Evolutionary conservation across 331 rosid genomes (phyloP).

Genomic region (Rosa hybrid): DNA sequence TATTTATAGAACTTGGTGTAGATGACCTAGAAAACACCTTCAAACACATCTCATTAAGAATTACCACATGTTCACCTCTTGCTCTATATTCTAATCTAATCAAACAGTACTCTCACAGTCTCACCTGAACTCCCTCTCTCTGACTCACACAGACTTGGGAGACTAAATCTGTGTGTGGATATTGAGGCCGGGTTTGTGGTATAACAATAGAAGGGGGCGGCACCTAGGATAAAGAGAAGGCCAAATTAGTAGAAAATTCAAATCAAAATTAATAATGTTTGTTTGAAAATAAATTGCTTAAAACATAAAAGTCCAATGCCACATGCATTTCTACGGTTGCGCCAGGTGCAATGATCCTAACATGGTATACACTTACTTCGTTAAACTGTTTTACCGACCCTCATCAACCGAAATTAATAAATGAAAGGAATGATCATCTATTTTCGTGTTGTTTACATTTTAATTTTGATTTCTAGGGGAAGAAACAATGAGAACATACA

Average conservation of each 20-base stretch:
- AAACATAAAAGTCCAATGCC: conserved; percentile 39
- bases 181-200: conserved; percentile 30
- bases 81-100: conserved; percentile 1
- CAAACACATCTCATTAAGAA: conserved; percentile 21
- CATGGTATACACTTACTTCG: conserved; percentile 34
- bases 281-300: conserved; percentile 9
- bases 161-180: conserved; percentile 35
- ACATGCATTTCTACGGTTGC: conserved; percentile 47
- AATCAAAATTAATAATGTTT: background rate
- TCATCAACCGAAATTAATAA: conserved; percentile 37
- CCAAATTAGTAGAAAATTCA: conserved; percentile 3
- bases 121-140: background rate
- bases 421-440: background rate
- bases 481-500: conserved; percentile 13
- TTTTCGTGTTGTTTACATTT: background rate
- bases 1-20: background rate
- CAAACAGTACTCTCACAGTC: background rate
- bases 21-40: conserved; percentile 19
- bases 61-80: conserved; percentile 33
- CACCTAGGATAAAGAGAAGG: conserved; percentile 58
- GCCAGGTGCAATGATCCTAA: conserved; percentile 69
- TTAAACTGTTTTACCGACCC: conserved; percentile 38
- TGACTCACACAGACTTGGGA: conserved; percentile 21
- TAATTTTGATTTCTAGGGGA: background rate
- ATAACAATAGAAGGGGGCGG: conserved; percentile 51